Evolutionary conservation across 2,329 filamentous ascomycete genomes (phyloP), one percentile per base, ranked within the genome.

Genomic region (Calonectria naviculata): DNA sequence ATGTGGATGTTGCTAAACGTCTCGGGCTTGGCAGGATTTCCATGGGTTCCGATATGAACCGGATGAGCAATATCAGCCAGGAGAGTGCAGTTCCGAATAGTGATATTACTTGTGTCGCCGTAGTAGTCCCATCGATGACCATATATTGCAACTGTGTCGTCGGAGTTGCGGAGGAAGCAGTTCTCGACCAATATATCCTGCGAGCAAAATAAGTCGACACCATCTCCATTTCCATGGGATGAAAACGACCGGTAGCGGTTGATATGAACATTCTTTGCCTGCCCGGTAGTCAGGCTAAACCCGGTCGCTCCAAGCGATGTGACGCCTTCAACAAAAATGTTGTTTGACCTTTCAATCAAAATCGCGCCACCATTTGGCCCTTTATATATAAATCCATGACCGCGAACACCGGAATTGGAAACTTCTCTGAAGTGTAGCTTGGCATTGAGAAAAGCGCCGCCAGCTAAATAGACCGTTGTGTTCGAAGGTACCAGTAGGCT

Each of bases 11-110:
- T 75, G 21, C 73, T 72, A 46, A 81, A 77, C 0, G 76, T 81
- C 74, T 84, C 82, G 0, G 82, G 81, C 10, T 73, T 73, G 9
- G 68, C 75, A 0, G 80, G 74, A 47, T 83, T 82, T 2, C 82
- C 82, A 52, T 83, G 82, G 13, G 81, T 83, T 1, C 82, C 82
- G 13, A 83, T 79, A 5, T 83, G 79, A 44, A 83, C 80, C 0
- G 82, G 77, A 58, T 83, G 81, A 0, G 81, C 81, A 56, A 80
- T 72, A 38, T 83, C 82, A 0, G 82, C 76, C 49, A 78, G 73
- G 8, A 83, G 70, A 1, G 74, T 71, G 13, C 76, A 81, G 65
- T 83, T 77, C 24, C 76, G 75, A 28, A 83, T 70, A 1, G 78
- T 81, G 54, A 83, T 80, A 44, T 83, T 81, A 8, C 38, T 68